Percentiles rank a stretch among this genome's conserved stretches.
These are phyloP conservation scores for Capronia epimyces DNA, from an alignment of 2,329 filamentous ascomycete species.

Conservation along the genomic window DNA sequence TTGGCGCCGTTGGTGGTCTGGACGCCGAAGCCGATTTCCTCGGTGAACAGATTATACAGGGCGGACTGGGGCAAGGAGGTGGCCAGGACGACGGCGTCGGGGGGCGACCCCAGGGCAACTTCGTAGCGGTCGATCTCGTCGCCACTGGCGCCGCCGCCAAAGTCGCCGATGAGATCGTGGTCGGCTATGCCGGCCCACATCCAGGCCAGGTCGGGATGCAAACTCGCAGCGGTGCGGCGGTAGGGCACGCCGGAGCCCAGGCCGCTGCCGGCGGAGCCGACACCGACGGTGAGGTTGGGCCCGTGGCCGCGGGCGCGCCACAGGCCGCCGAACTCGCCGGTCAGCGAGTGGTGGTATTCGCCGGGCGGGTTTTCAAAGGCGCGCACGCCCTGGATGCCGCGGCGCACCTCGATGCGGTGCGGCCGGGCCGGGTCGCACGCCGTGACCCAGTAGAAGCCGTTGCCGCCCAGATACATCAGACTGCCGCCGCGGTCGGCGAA, in stretches of 20 bases:
- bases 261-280: constrained; percentile 33
- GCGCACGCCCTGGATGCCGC: constrained; percentile 34
- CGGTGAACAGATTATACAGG: constrained; percentile 24
- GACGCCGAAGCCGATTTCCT: constrained; percentile 27
- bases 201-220: constrained; percentile 20
- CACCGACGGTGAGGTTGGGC: constrained; percentile 33
- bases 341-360: constrained; percentile 32
- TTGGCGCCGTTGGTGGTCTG: constrained; percentile 26
- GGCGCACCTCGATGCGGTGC: constrained; percentile 36
- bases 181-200: constrained; percentile 26
- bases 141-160: constrained; percentile 31
- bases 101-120: constrained; percentile 31
- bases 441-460: constrained; percentile 35
- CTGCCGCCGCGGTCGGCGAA: constrained; percentile 33
- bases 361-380: constrained; percentile 31
- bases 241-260: constrained; percentile 30
- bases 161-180: constrained; percentile 26
- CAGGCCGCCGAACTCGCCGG: constrained; percentile 33
- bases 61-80: constrained; percentile 24
- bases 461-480: constrained; percentile 39
- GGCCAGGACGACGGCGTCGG: constrained; percentile 31
- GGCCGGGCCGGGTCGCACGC: constrained; percentile 21
- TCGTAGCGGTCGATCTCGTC: constrained; percentile 38
- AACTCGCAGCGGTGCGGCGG: constrained; percentile 16
- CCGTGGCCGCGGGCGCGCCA: constrained; percentile 34